Evolutionary conservation across 129 eudicot genomes (phyloP), one percentile per base, ranked within the genome.

Genomic region (Helichrysum umbraculigerum): DNA sequence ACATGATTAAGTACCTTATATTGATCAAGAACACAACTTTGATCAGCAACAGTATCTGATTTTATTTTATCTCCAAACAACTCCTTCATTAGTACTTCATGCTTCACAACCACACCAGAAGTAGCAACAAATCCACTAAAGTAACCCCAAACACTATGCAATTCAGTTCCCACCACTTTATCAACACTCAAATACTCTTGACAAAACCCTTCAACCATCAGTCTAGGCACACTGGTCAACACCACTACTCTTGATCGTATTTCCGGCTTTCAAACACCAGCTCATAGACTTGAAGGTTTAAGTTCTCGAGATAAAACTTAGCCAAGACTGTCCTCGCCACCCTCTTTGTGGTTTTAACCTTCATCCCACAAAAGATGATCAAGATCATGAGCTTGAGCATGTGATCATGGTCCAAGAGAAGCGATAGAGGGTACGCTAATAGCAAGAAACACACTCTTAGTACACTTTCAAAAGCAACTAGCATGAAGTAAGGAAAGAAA

Each of bases 401-500:
- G 4, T 51, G 33, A 25, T 85, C 88, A 57, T 80, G 47, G 28
- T 86, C 84, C 34, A 93, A 14, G 39, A 93, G 42, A 64, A 71
- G 84, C 17, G 63, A 85, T 11, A 79, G 51, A n/a, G 96, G 98
- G 65, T 47, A 87, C 1, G 87, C 79, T 52, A 81, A 16, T 6
- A 93, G 85, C 69, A 93, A 82, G n/a, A 90, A 0, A 10, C 87
- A 72, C 19, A 91, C 89, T 29, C 97, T 84, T 0, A 88, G 52
- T 19, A 88, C 66, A 76, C 91, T 85, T 84, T 93, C 98, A 70
- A 93, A 88, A 7, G 97, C 93, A 20, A 90, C 86, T 14, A 93
- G 82, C 98, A 93, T 93, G 87, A 93, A 93, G 88, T 74, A 93
- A 3, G 97, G 91, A 70, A 93, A 93, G 77, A 88, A 88, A 64